These are phyloP conservation scores for Otatea glauca DNA, from an alignment of 176 grass and related monocot species.

Conservation along the genomic window DNA sequence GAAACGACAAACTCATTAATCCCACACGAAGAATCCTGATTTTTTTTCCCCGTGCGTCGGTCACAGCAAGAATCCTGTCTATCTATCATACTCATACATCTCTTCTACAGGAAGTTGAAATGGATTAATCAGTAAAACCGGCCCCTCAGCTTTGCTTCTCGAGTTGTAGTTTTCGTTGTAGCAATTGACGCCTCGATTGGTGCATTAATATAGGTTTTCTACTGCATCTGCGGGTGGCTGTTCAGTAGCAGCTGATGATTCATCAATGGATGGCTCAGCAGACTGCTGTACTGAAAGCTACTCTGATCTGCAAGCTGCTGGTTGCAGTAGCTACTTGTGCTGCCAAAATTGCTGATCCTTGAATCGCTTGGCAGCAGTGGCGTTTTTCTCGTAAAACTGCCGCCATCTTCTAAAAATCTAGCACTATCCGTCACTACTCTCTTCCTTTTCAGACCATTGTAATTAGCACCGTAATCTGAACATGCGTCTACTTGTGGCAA, in stretches of 20 bases:
- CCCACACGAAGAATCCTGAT: not conserved
- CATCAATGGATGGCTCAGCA: slow-evolving; percentile 39
- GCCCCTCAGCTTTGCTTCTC: not conserved
- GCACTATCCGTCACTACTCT: not conserved
- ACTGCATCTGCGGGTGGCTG: slow-evolving; percentile 31
- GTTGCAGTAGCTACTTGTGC: slow-evolving; percentile 38
- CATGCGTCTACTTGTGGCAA: not conserved
- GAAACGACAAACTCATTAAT: not conserved
- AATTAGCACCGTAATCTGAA: not conserved
- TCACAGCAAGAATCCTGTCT: not conserved
- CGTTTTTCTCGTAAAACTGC: not conserved
- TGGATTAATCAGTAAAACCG: not conserved
- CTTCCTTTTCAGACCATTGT: slow-evolving; percentile 35
- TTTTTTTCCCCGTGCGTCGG: not conserved
- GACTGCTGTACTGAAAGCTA: slow-evolving; percentile 35
- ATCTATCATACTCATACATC: not conserved
- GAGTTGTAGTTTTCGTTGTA: not conserved
- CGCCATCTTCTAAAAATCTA: not conserved
- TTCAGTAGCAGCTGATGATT: slow-evolving; percentile 37
- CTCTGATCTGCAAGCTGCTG: slow-evolving; percentile 45
- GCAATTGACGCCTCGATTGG: not conserved
- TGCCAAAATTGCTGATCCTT: not conserved
- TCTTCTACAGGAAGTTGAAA: not conserved
- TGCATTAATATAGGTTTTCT: not conserved
- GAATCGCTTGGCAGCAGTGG: not conserved